Evolutionary conservation across 768 basidiomycete genomes (phyloP).

Genomic region (Russula sp.): DNA sequence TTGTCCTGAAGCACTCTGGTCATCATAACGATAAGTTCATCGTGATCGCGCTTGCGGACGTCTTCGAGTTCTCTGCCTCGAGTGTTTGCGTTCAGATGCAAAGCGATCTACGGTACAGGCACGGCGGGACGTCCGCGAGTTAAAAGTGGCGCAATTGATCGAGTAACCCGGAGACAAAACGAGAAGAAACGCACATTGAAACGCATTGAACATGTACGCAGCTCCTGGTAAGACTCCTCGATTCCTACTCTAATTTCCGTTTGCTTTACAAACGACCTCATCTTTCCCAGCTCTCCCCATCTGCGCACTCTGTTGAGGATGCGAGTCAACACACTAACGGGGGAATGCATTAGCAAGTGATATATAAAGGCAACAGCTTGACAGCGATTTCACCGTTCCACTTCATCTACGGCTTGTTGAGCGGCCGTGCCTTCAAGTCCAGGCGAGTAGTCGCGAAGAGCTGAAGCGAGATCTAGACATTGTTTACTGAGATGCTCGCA

Average conservation of each 20-base stretch:
- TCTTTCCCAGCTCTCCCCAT: constrained; percentile 15
- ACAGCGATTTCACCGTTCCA: constrained; percentile 10
- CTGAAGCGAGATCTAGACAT: constrained; percentile 10
- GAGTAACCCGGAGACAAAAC: neutral
- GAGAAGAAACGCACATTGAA: constrained; percentile 15
- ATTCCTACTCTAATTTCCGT: constrained; percentile 16
- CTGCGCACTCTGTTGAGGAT: constrained; percentile 12
- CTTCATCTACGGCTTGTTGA: constrained; percentile 18
- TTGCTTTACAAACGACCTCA: constrained; percentile 18
- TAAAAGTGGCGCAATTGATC: neutral
- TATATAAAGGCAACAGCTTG: neutral
- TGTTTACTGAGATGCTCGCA: constrained; percentile 13
- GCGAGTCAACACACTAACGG: constrained; percentile 8
- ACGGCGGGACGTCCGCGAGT: neutral
- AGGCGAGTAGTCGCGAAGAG: constrained; percentile 10
- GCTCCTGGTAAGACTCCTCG: constrained; percentile 19
- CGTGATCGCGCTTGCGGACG: constrained; percentile 17
- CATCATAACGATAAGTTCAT: constrained; percentile 17
- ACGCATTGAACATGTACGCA: constrained; percentile 3
- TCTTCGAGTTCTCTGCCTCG: constrained; percentile 16
- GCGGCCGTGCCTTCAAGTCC: constrained; percentile 17
- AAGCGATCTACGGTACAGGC: neutral
- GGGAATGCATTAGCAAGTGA: no score
- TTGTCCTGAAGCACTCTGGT: constrained; percentile 9
- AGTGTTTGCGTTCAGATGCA: constrained; percentile 9